These are phyloP conservation scores for Sporisorium reilianum DNA, from an alignment of 1,284 basidiomycete genomes.

Conservation along the genomic window DNA sequence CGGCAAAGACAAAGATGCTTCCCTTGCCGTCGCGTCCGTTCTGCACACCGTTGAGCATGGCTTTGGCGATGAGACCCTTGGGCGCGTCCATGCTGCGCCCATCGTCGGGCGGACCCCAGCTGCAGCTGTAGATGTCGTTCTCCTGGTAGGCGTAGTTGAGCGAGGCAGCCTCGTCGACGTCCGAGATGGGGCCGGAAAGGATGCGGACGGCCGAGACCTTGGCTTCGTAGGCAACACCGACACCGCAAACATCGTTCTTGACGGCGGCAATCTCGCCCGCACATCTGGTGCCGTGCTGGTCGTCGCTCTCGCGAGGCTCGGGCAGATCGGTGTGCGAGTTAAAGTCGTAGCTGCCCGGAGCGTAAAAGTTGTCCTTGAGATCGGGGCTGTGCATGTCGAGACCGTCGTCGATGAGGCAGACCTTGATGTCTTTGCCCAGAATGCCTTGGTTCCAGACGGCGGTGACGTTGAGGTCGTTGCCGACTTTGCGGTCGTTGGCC, in stretches of 20 bases:
- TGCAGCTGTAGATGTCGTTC: slow-evolving; percentile 93
- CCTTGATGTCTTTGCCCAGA: slow-evolving; percentile 85
- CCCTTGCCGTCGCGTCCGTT: slow-evolving; percentile 91
- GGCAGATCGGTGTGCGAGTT: slow-evolving; percentile 92
- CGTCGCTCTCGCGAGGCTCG: slow-evolving; percentile 86
- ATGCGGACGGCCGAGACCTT: slow-evolving; percentile 95
- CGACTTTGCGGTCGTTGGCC: slow-evolving; percentile 60
- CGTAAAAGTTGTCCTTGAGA: slow-evolving; percentile 88
- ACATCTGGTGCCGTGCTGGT: slow-evolving; percentile 97
- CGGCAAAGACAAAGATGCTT: slow-evolving; percentile 95
- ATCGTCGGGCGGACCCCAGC: slow-evolving; percentile 98
- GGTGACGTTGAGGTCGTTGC: slow-evolving; percentile 85
- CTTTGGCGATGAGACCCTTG: slow-evolving; percentile 89
- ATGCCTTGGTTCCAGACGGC: slow-evolving; percentile 87
- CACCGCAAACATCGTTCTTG: slow-evolving; percentile 94
- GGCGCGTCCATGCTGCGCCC: slow-evolving; percentile 96
- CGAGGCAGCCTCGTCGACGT: slow-evolving; percentile 96
- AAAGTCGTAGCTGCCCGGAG: slow-evolving; percentile 93
- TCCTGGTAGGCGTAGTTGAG: slow-evolving; percentile 94
- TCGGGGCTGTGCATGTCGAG: slow-evolving; percentile 90
- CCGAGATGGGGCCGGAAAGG: slow-evolving; percentile 93
- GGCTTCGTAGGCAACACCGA: slow-evolving; percentile 92
- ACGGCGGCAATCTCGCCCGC: slow-evolving; percentile 97
- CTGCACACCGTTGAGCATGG: slow-evolving; percentile 92
- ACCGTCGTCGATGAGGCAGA: slow-evolving; percentile 95